Percentiles rank a stretch among this genome's conserved stretches.
Conservation (phyloP, 345 rosid species). For the Eucalyptus cloeziana region DNA sequence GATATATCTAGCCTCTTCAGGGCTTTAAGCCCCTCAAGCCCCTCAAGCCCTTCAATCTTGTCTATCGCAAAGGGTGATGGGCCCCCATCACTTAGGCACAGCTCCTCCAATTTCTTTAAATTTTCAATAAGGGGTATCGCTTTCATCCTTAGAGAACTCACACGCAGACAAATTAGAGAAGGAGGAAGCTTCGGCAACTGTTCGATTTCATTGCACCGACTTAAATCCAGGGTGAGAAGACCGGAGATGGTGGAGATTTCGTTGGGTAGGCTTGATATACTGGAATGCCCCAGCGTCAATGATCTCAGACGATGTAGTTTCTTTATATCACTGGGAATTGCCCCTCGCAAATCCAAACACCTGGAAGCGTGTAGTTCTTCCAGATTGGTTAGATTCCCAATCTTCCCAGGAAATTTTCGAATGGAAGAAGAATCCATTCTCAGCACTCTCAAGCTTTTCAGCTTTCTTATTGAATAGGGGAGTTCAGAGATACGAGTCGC, state of each 20-base stretch:
- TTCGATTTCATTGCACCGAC: not conserved
- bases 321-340: not conserved
- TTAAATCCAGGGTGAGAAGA: not conserved
- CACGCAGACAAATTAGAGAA: not conserved
- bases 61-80: rapidly evolving
- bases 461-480: not conserved
- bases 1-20: not conserved
- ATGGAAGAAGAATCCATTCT: not conserved
- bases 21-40: not conserved
- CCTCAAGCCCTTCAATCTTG: not conserved
- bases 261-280: not conserved
- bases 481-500: not conserved
- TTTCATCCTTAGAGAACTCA: not conserved
- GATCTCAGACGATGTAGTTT: not conserved
- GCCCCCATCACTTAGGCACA: not conserved
- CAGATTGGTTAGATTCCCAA: not conserved
- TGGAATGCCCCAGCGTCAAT: not conserved
- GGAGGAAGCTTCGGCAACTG: not conserved
- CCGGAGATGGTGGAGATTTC: not conserved
- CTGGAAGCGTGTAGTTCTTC: not conserved
- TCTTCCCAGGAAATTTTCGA: not conserved
- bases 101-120: not conserved
- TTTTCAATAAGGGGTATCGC: not conserved
- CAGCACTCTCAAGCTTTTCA: not conserved
- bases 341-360: not conserved